A percentile compares a stretch with the other conserved stretches of the same genome.
Conservation (phyloP, 164 flowering plant genomes). For the Magnolia kwangsiensis region DNA sequence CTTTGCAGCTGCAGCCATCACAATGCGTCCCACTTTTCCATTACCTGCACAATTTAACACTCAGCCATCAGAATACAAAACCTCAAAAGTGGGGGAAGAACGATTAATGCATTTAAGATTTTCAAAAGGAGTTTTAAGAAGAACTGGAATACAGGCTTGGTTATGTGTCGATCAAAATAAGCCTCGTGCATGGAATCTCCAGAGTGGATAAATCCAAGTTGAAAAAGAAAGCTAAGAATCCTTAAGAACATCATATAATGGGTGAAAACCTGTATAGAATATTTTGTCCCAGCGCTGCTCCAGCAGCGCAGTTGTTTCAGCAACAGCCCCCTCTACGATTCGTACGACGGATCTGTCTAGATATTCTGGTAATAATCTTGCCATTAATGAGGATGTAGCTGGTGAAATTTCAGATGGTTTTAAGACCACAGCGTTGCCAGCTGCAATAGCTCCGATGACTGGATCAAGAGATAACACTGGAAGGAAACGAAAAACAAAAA, state of each 20-base stretch:
- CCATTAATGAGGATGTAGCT: constrained; percentile 41
- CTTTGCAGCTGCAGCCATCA: constrained; percentile 92
- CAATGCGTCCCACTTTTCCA: no score
- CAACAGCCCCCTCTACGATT: constrained; percentile 56
- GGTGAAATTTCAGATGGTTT: constrained; percentile 70
- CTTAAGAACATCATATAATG: background rate
- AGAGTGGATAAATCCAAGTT: background rate
- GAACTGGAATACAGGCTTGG: background rate
- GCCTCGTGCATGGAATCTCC: background rate
- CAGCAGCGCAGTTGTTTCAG: constrained; percentile 42
- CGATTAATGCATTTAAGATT: background rate
- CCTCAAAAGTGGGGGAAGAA: background rate
- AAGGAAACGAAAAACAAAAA: background rate
- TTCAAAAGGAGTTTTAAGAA: background rate
- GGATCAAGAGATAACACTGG: constrained; percentile 77
- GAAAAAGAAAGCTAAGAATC: background rate
- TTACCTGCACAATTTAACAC: no score
- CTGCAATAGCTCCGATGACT: constrained; percentile 75
- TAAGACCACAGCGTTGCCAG: constrained; percentile 68
- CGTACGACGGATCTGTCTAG: constrained; percentile 37
- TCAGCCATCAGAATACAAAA: no score
- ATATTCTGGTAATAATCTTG: constrained; percentile 32
- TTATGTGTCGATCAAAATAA: background rate
- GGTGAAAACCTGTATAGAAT: constrained; percentile 49
- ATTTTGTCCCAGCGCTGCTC: constrained; percentile 67